Percentiles rank a stretch among this genome's conserved stretches.
phyloP scores from a whole-genome alignment of 1,139 yeast genomes.

The Kodamaea derodonti region DNA sequence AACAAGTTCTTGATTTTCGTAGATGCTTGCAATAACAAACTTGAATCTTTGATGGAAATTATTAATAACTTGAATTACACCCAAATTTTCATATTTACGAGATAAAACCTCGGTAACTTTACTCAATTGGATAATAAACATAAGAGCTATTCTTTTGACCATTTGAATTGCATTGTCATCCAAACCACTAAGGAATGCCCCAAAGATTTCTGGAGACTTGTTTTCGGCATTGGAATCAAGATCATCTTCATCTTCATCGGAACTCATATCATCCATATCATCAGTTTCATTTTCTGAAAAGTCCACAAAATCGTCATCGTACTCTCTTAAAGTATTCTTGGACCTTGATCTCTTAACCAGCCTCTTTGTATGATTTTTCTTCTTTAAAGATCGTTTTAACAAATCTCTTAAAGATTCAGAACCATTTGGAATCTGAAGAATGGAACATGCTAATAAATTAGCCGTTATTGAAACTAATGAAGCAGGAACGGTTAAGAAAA shows the following conservation, averaged over 20 bases:
- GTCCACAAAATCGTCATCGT: constrained; percentile 4
- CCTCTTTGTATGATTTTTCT: constrained; percentile 6
- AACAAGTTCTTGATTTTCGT: constrained; percentile 21
- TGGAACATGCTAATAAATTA: constrained; percentile 67
- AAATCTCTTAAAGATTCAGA: constrained; percentile 26
- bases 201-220: constrained; percentile 38
- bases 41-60: constrained; percentile 29
- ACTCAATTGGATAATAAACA: constrained; percentile 44
- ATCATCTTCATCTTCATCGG: constrained; percentile 13
- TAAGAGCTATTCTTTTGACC: constrained; percentile 42
- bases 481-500: constrained; percentile 58
- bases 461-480: constrained; percentile 68
- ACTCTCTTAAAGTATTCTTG: constrained; percentile 1
- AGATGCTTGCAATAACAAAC: constrained; percentile 22
- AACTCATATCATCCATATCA: constrained; percentile 11
- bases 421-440: constrained; percentile 46
- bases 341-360: constrained; percentile 5
- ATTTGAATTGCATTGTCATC: constrained; percentile 37
- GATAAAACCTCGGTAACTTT: constrained; percentile 53
- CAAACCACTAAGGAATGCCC: constrained; percentile 53
- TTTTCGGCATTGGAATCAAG: constrained; percentile 26
- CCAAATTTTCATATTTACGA: constrained; percentile 47
- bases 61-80: constrained; percentile 38
- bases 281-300: constrained; percentile 11
- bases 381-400: constrained; percentile 12